A percentile compares a stretch with the other conserved stretches of the same genome.
Evolutionary conservation across 345 rosid genomes (phyloP).

Genomic region (Salix brachista): DNA sequence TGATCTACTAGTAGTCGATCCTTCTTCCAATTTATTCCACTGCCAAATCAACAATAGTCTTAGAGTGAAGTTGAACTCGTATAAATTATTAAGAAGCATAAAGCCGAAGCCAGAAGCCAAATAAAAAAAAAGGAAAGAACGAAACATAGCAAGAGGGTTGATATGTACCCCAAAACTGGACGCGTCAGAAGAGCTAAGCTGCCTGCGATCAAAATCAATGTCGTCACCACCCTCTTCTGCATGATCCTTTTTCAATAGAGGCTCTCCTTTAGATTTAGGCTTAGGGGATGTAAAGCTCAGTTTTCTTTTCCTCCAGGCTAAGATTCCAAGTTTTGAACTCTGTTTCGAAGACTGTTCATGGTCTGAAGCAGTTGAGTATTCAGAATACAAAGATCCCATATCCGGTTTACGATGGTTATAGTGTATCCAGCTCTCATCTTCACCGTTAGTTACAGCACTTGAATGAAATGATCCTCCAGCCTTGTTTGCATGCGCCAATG

Average conservation of each 20-base stretch:
- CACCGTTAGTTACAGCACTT: constrained; percentile 20
- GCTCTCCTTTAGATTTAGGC: constrained; percentile 49
- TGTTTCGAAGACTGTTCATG: constrained; percentile 24
- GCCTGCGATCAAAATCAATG: constrained; percentile 57
- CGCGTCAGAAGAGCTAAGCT: constrained; percentile 59
- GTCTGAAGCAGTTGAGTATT: constrained; percentile 24
- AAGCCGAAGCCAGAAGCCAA: not conserved
- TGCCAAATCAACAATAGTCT: constrained; percentile 21
- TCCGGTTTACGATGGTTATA: constrained; percentile 39
- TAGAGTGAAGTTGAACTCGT: not conserved
- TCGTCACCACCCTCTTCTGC: constrained; percentile 66
- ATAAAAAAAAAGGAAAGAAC: too few species aligned
- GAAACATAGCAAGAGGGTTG: not conserved
- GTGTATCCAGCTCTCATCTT: constrained; percentile 50
- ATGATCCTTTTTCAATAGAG: constrained; percentile 43
- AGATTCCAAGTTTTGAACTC: constrained; percentile 36
- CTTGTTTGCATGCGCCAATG: constrained; percentile 47
- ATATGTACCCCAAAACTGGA: constrained; percentile 37
- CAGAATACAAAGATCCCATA: constrained; percentile 30
- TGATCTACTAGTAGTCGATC: constrained; percentile 35
- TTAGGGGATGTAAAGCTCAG: constrained; percentile 40
- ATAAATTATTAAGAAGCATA: not conserved
- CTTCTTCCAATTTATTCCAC: constrained; percentile 42
- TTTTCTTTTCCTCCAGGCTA: constrained; percentile 57
- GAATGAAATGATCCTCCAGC: constrained; percentile 29